These are phyloP conservation scores for Cubamyces sp. DNA, from an alignment of 768 basidiomycete species.

Conservation along the genomic window DNA sequence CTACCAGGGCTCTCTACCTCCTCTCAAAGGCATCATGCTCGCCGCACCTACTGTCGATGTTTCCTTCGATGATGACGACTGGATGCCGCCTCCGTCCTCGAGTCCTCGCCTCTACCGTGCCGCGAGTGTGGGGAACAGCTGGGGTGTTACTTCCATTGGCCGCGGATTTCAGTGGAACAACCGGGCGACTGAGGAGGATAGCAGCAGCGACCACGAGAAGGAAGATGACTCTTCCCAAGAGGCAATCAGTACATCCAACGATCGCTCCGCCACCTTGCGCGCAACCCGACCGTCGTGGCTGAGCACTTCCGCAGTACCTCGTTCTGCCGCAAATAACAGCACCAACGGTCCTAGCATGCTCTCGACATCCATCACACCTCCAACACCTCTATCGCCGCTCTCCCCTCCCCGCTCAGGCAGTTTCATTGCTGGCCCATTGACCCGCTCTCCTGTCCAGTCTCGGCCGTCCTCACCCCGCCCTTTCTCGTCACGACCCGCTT, in stretches of 20 bases:
- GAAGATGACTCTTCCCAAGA: slow-evolving; percentile 11
- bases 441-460: slow-evolving; percentile 33
- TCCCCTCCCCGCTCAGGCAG: slow-evolving; percentile 20
- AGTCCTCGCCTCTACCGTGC: slow-evolving; percentile 54
- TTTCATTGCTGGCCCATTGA: slow-evolving; percentile 29
- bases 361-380: slow-evolving; percentile 20
- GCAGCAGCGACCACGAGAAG: slow-evolving; percentile 23
- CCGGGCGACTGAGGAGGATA: slow-evolving; percentile 37
- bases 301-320: slow-evolving; percentile 26
- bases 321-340: slow-evolving; percentile 16
- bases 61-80: slow-evolving; percentile 69
- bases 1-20: slow-evolving; percentile 19
- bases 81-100: slow-evolving; percentile 56
- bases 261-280: slow-evolving; percentile 12
- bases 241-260: slow-evolving; percentile 7
- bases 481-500: slow-evolving; percentile 28
- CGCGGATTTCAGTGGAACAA: slow-evolving; percentile 78
- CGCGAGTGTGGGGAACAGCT: slow-evolving; percentile 75
- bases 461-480: slow-evolving; percentile 33
- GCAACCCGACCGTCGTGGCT: slow-evolving; percentile 28
- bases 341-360: slow-evolving; percentile 17
- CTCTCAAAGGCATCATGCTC: slow-evolving; percentile 33
- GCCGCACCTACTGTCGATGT: slow-evolving; percentile 57
- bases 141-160: slow-evolving; percentile 85
- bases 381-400: slow-evolving; percentile 14